Conservation (phyloP, 352 stramenopile species). For the Phytophthora palmivora region DNA sequence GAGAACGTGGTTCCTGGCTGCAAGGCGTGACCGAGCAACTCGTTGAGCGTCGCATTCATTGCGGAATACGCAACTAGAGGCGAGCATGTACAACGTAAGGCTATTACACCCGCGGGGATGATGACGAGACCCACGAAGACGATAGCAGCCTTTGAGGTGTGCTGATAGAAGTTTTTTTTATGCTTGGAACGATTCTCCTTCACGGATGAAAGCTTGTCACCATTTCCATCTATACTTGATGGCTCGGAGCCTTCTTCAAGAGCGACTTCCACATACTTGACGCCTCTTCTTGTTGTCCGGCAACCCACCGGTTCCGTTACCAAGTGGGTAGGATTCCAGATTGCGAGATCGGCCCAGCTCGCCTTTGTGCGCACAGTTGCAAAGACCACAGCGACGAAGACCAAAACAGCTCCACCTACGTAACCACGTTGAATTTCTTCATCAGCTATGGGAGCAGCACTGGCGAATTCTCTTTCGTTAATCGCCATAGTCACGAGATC, state of each 20-base stretch:
- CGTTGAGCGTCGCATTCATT: constrained; percentile 21
- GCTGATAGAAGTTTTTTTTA: constrained; percentile 2
- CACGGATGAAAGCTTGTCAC: background rate
- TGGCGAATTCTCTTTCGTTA: constrained; percentile 12
- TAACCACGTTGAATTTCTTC: constrained; percentile 45
- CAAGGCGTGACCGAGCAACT: constrained; percentile 18
- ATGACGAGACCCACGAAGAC: constrained; percentile 6
- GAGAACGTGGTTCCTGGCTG: constrained; percentile 11
- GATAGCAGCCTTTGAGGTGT: background rate
- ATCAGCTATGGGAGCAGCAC: constrained; percentile 32
- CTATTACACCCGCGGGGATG: constrained; percentile 7
- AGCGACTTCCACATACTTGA: constrained; percentile 17
- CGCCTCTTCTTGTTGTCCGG: background rate
- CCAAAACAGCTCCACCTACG: constrained; percentile 18
- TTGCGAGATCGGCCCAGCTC: constrained; percentile 13
- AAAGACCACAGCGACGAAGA: constrained; percentile 13
- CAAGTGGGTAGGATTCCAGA: constrained; percentile 25
- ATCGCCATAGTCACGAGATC: constrained; percentile 27
- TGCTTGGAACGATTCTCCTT: background rate
- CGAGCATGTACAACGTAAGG: constrained; percentile 10
- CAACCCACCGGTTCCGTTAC: background rate
- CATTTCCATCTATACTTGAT: background rate
- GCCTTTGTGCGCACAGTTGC: constrained; percentile 6
- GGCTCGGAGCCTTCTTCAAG: constrained; percentile 15
- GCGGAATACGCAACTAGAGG: constrained; percentile 18